A percentile compares a stretch with the other conserved stretches of the same genome.
These are phyloP conservation scores for Cornus kousa DNA, from an alignment of 148 eudicot species.

Conservation along the genomic window DNA sequence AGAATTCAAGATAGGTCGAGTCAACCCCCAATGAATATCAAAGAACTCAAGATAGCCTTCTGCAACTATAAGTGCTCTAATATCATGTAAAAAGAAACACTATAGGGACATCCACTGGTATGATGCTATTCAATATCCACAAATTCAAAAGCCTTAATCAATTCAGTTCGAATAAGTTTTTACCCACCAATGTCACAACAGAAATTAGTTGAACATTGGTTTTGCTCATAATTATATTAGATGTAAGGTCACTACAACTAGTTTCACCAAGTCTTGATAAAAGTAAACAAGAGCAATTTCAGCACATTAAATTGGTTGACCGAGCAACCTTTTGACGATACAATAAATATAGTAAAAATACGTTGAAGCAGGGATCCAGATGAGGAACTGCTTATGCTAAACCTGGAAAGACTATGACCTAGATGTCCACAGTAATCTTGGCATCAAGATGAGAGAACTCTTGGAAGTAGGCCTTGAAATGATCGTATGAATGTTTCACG, in stretches of 20 bases:
- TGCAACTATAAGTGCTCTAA: neutral
- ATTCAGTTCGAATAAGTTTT: neutral
- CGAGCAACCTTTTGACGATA: neutral
- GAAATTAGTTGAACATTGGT: neutral
- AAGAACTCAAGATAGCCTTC: no score
- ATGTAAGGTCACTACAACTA: neutral
- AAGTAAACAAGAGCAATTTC: neutral
- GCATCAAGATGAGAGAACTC: conserved; percentile 73
- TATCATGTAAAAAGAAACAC: neutral
- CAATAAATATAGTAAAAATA: no score
- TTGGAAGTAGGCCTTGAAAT: conserved; percentile 77
- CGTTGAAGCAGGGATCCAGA: neutral
- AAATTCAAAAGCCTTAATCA: neutral
- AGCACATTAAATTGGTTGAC: neutral
- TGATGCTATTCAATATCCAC: neutral
- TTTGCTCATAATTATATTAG: neutral
- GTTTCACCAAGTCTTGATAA: neutral
- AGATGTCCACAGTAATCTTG: conserved; percentile 63
- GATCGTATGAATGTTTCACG: conserved; percentile 71
- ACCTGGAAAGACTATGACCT: neutral
- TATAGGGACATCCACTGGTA: neutral
- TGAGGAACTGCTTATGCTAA: neutral
- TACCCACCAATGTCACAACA: neutral
- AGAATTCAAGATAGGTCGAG: no score
- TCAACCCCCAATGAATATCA: no score